Evolutionary conservation across 169 alveolate species (phyloP).

Genomic region (Cryptosporidium xiaoi): DNA sequence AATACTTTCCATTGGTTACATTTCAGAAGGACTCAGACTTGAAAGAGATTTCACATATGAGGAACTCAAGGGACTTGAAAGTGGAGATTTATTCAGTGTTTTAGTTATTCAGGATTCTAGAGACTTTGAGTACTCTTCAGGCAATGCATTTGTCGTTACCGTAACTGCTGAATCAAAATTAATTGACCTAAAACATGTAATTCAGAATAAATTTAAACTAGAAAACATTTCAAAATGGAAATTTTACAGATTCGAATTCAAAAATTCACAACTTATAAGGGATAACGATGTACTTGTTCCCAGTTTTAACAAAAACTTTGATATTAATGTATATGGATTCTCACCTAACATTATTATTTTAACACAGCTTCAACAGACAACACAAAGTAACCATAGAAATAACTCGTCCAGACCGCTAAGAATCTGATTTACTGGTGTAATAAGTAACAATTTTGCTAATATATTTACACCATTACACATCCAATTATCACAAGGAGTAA

Average conservation of each 20-base stretch:
- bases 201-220: slow-evolving; percentile 13
- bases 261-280: slow-evolving; percentile 2
- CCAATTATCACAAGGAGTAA: no score
- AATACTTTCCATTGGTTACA: slow-evolving; percentile 3
- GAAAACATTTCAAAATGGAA: slow-evolving; percentile 42
- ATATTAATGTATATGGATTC: slow-evolving; percentile 37
- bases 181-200: neutral
- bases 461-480: no score
- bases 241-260: slow-evolving; percentile 42
- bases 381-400: slow-evolving; percentile 10
- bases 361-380: slow-evolving; percentile 16
- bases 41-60: slow-evolving; percentile 45
- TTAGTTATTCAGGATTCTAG: slow-evolving; percentile 51
- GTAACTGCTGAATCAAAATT: neutral
- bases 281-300: slow-evolving; percentile 28
- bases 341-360: slow-evolving; percentile 31
- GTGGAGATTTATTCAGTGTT: slow-evolving; percentile 28
- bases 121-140: neutral
- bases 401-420: slow-evolving; percentile 56
- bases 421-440: neutral
- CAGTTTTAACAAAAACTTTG: slow-evolving; percentile 10
- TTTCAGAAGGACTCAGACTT: slow-evolving; percentile 32
- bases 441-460: no score
- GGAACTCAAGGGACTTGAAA: slow-evolving; percentile 19
- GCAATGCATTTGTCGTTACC: slow-evolving; percentile 25